Base-by-base conservation (phyloP, 106 monocot genomes). In the Dendrobium nobile region DNA sequence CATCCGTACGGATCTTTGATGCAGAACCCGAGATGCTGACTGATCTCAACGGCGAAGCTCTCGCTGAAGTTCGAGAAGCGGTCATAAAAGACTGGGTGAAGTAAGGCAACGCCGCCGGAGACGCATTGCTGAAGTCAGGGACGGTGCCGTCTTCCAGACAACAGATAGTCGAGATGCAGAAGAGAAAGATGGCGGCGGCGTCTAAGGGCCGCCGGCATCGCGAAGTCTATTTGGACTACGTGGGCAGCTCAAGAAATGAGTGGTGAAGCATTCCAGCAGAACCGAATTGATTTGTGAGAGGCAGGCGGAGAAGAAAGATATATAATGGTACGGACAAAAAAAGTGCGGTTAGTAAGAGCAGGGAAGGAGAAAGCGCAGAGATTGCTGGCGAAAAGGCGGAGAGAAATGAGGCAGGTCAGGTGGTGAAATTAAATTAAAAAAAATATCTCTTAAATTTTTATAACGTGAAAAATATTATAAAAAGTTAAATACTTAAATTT, bases 11-110 rank as follows among this genome's bases (percentile, higher is more conserved):
- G 72, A 41, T 89, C 86, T 5, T 78, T 80, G 68, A 89, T 80
- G 84, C 89, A 89, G 87, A 79, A 89, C 16, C 82, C 54, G 19
- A 89, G 82, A 9, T 77, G 24, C 41, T 80, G 31, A 48, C 51
- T n/a, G 70, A 80, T 26, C 1, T 80, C 78, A 7, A 33, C 42
- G 9, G n/a, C n/a, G 77, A 85, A 65, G 33, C 9, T 28, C 15
- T 22, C 41, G 37, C 87, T 80, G 68, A 82, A 33, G 67, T 82
- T 84, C 16, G 48, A 2, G 9, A 88, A 72, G 7, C 41, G 8
- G 26, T 41, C 7, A 54, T 78, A 55, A 67, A 86, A 16, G 22
- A 73, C 16, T 44, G 22, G 17, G 75, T 81, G 5, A 81, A 82
- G 78, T 48, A 73, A 24, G 77, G 27, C 40, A 33, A n/a, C 51